A percentile compares a stretch with the other conserved stretches of the same genome.
phyloP scores from a whole-genome alignment of 345 rosid species.

The Excoecaria agallocha region DNA sequence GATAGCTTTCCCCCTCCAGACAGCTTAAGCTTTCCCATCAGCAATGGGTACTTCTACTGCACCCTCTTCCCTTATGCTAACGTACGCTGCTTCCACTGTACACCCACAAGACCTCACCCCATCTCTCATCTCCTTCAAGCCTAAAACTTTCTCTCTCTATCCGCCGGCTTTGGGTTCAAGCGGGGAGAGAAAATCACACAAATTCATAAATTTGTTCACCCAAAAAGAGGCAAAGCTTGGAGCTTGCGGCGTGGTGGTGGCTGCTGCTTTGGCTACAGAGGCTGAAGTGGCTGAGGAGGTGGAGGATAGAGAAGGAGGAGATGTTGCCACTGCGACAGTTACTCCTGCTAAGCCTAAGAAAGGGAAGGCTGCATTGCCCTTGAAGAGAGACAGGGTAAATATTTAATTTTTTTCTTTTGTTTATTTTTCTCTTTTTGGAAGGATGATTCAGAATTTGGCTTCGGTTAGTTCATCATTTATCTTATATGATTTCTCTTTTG shows the following conservation, averaged over 20 bases:
- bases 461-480: neutral
- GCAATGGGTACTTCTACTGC: conserved; percentile 61
- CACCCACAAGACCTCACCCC: conserved; percentile 51
- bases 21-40: neutral
- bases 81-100: conserved; percentile 46
- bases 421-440: neutral
- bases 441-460: conserved; percentile 15
- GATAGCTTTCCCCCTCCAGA: neutral
- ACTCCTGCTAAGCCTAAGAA: conserved; percentile 68
- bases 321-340: conserved; percentile 37
- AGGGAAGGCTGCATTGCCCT: conserved; percentile 78
- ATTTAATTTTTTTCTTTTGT: conserved; percentile 9
- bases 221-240: conserved; percentile 23
- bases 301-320: conserved; percentile 37
- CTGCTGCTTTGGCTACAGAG: conserved; percentile 49
- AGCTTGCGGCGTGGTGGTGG: conserved; percentile 28
- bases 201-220: conserved; percentile 17
- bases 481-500: neutral
- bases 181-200: conserved; percentile 26
- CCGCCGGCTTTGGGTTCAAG: conserved; percentile 31
- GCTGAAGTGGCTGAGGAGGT: conserved; percentile 47
- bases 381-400: conserved; percentile 87
- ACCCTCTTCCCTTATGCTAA: conserved; percentile 51
- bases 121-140: conserved; percentile 50
- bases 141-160: conserved; percentile 36